Conservation (phyloP, 2,329 filamentous ascomycete genomes). For the Fusarium verticillioides region DNA sequence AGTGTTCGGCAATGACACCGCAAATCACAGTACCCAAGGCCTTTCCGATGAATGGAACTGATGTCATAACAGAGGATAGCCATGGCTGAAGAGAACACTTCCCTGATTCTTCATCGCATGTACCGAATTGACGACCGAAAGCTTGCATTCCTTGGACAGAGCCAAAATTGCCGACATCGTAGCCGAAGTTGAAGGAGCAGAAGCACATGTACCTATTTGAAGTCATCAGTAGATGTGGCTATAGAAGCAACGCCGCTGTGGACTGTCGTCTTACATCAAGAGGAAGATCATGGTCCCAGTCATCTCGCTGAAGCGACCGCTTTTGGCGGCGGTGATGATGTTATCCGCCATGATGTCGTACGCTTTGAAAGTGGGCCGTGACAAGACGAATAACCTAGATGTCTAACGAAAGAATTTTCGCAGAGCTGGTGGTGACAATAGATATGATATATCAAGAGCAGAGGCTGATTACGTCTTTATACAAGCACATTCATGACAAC, state of each 20-base stretch:
- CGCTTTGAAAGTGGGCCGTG: no score
- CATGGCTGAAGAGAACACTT: slow-evolving; percentile 33
- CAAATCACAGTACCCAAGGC: slow-evolving; percentile 15
- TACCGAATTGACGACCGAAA: slow-evolving; percentile 41
- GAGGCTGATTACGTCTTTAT: neutral
- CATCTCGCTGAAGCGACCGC: neutral
- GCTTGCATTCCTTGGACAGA: slow-evolving; percentile 43
- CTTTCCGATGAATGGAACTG: slow-evolving; percentile 43
- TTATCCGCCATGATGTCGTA: neutral
- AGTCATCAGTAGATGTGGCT: neutral
- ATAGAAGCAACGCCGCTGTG: neutral
- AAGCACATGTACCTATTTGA: slow-evolving; percentile 38
- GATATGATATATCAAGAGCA: no score
- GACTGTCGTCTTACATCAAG: neutral
- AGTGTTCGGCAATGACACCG: slow-evolving; percentile 42
- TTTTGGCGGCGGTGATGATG: neutral
- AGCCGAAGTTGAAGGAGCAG: slow-evolving; percentile 45
- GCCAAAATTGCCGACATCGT: slow-evolving; percentile 43
- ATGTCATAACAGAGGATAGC: slow-evolving; percentile 43
- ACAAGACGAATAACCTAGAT: no score
- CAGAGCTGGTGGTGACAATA: neutral
- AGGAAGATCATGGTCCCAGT: neutral
- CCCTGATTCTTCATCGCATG: slow-evolving; percentile 21
- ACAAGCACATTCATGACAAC: neutral
- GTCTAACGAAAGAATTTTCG: no score